Evolutionary conservation across 1,284 basidiomycete species (phyloP), one percentile per base, ranked within the genome.

Genomic region (Sporisorium iseilematis-ciliati): DNA sequence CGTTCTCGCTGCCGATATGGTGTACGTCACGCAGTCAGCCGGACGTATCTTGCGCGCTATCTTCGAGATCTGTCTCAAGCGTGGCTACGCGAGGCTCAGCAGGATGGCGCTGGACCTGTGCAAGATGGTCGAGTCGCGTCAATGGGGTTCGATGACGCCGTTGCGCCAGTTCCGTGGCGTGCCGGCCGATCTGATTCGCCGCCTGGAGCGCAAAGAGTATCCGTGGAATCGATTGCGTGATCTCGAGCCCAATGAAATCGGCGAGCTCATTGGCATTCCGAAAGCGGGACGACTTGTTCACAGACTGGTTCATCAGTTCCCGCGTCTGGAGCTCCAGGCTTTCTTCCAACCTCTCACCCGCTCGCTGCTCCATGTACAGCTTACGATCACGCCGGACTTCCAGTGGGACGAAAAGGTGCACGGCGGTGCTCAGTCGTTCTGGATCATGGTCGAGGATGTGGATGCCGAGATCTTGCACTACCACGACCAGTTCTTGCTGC

Each of bases 121-220:
- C 88, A 98, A 99, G 88, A 98, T 98, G 95, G 93, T 86, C 48
- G 87, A 87, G 81, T 79, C 74, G 92, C 5, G 94, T 42, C 74
- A 93, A 89, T 99, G 97, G 96, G 91, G 91, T 50, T 94, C 94
- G 0, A 99, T 99, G 95, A 95, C 95, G 0, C 96, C 96, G 16
- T 88, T 99, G 55, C 90, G 96, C 56, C 97, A 99, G 85, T 99
- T 98, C 89, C 93, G 91, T 82, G 91, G 92, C 79, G 91, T 96
- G 0, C 82, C 82, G 14, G 94, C 93, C 0, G 95, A 98, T 70
- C 91, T 99, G 48, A 88, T 99, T 57, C 89, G 93, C 56, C 93
- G 95, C 79, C 93, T 96, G 0, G 96, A 99, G 86, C 92, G 94
- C 43, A 99, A 99, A 85, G 96, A 99, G 89, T 99, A 81, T 54